Percentiles rank a stretch among this genome's conserved stretches.
Conservation (phyloP, 2,329 filamentous ascomycete genomes). For the Fusarium sp. region DNA sequence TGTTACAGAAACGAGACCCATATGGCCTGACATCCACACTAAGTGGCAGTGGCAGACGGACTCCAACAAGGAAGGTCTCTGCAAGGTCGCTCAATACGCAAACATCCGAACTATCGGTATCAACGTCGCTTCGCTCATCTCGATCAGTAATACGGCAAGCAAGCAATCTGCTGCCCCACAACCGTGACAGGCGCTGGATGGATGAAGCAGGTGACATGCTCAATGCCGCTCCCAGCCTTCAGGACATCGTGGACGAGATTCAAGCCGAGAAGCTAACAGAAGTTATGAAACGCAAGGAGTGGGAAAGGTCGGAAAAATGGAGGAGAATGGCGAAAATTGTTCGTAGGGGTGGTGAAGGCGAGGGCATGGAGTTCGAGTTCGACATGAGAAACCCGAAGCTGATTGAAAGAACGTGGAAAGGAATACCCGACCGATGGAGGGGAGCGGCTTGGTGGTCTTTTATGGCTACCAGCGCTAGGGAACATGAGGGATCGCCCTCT, state of each 20-base stretch:
- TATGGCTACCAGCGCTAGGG: slow-evolving; percentile 79
- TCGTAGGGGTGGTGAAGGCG: slow-evolving; percentile 62
- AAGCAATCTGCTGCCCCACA: slow-evolving; percentile 70
- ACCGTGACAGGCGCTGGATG: slow-evolving; percentile 70
- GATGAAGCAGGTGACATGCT: slow-evolving; percentile 77
- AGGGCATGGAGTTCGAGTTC: slow-evolving; percentile 76
- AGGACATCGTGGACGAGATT: slow-evolving; percentile 68
- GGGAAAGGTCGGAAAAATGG: slow-evolving; percentile 74
- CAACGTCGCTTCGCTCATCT: slow-evolving; percentile 64
- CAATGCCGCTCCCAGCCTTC: slow-evolving; percentile 67
- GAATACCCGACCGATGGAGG: slow-evolving; percentile 96
- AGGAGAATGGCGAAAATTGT: slow-evolving; percentile 72
- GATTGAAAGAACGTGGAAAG: slow-evolving; percentile 95
- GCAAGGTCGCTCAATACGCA: slow-evolving; percentile 70
- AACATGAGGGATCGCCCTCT: slow-evolving; percentile 67
- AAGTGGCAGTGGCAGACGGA: slow-evolving; percentile 53
- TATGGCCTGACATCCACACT: slow-evolving; percentile 56
- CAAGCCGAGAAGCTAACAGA: slow-evolving; percentile 65
- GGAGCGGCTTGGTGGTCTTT: slow-evolving; percentile 96
- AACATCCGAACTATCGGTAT: slow-evolving; percentile 63
- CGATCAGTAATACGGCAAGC: slow-evolving; percentile 69
- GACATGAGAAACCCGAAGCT: slow-evolving; percentile 86
- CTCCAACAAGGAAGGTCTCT: slow-evolving; percentile 67
- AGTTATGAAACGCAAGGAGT: slow-evolving; percentile 72
- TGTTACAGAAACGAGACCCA: slow-evolving; percentile 56